These are phyloP conservation scores for Galerina marginata DNA, from an alignment of 768 basidiomycete species.

Conservation along the genomic window DNA sequence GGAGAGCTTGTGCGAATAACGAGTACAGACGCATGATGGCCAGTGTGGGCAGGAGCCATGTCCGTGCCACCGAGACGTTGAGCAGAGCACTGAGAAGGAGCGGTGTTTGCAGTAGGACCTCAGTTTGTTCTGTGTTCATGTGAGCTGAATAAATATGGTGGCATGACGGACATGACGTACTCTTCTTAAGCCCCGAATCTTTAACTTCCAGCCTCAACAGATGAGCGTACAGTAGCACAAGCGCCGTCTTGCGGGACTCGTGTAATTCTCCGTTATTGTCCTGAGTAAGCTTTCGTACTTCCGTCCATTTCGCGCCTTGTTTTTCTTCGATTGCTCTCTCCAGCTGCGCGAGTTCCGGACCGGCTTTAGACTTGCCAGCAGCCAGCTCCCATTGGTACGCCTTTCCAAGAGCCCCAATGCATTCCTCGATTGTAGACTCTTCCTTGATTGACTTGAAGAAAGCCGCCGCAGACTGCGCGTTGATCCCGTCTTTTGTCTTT, in stretches of 20 bases:
- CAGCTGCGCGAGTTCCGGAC: constrained; percentile 50
- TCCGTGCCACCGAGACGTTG: constrained; percentile 82
- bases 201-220: constrained; percentile 70
- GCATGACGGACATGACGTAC: constrained; percentile 45
- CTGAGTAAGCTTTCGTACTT: constrained; percentile 48
- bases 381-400: constrained; percentile 66
- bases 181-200: constrained; percentile 59
- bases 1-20: constrained; percentile 82
- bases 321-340: constrained; percentile 55
- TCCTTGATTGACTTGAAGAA: constrained; percentile 92
- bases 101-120: constrained; percentile 74
- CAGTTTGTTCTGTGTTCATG: constrained; percentile 61
- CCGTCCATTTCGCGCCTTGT: constrained; percentile 60
- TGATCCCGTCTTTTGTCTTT: constrained; percentile 91
- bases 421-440: constrained; percentile 71
- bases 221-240: constrained; percentile 85
- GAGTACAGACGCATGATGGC: constrained; percentile 83
- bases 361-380: constrained; percentile 31
- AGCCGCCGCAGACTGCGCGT: constrained; percentile 77
- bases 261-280: constrained; percentile 41
- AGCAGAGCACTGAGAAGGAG: constrained; percentile 79
- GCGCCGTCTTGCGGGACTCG: constrained; percentile 53
- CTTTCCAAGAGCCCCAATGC: constrained; percentile 72
- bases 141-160: constrained; percentile 3
- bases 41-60: constrained; percentile 85